A percentile compares a stretch with the other conserved stretches of the same genome.
These are phyloP conservation scores for Rhazya stricta DNA, from an alignment of 257 asterid species.

Conservation along the genomic window DNA sequence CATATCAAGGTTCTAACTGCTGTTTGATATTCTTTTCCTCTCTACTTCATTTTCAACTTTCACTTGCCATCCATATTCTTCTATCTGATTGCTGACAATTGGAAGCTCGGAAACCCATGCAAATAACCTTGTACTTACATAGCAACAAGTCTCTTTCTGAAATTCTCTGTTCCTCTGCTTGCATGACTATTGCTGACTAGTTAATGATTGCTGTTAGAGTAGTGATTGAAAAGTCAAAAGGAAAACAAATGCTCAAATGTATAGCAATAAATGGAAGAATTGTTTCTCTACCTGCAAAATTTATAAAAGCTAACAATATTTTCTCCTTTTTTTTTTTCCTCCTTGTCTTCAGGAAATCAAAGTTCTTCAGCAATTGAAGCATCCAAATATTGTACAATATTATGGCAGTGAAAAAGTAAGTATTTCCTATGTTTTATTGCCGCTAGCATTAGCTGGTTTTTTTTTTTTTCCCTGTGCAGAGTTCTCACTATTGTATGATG, in stretches of 20 bases:
- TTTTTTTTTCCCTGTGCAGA: conserved; percentile 4
- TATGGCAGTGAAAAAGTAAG: conserved; percentile 79
- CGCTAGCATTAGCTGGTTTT: neutral
- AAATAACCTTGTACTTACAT: neutral
- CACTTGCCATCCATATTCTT: neutral
- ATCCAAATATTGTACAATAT: conserved; percentile 80
- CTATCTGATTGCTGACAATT: neutral
- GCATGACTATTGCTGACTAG: neutral
- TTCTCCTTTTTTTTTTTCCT: conserved; percentile 14
- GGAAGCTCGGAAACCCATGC: neutral
- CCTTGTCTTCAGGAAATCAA: conserved; percentile 59
- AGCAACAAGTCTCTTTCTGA: neutral
- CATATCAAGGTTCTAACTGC: neutral
- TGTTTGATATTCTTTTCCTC: neutral
- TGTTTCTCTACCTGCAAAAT: conserved; percentile 6
- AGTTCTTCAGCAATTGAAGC: conserved; percentile 65
- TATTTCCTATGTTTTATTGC: conserved; percentile 11
- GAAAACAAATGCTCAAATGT: neutral
- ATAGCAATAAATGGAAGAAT: neutral
- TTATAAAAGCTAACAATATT: too few relatives aligned
- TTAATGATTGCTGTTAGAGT: neutral
- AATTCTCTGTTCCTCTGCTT: neutral
- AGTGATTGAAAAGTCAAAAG: neutral
- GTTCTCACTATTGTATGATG: conserved; percentile 9
- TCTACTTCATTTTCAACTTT: neutral